Conservation (phyloP, 2,329 filamentous ascomycete species). For the Cercospora zeina region DNA sequence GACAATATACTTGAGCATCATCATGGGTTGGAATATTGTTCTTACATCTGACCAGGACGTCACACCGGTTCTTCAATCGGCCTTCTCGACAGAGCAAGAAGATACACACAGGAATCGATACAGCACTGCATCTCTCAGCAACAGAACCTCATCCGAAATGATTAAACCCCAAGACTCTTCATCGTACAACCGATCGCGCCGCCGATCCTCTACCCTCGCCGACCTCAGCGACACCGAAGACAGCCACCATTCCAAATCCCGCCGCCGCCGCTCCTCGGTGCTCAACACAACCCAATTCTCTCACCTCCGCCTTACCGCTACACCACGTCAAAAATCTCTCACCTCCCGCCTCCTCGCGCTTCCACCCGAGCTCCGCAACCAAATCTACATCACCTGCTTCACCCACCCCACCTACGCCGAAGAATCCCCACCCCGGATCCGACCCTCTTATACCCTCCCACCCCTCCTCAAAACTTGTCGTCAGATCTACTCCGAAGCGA, state of each 20-base stretch:
- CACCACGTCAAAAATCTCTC: neutral
- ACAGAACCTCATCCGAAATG: neutral
- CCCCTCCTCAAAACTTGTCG: constrained; percentile 21
- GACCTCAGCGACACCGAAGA: constrained; percentile 2
- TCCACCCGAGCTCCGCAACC: constrained; percentile 28
- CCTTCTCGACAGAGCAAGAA: neutral
- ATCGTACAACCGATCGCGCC: constrained; percentile 1
- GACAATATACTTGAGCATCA: neutral
- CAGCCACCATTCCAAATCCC: neutral
- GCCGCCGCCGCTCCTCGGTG: constrained; percentile 12
- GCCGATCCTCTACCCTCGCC: constrained; percentile 11
- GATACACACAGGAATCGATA: neutral
- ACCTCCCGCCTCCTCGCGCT: constrained; percentile 21
- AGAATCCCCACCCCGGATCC: constrained; percentile 20
- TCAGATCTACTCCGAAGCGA: constrained; percentile 23
- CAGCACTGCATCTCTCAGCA: neutral
- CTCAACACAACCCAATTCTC: neutral
- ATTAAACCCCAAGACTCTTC: neutral
- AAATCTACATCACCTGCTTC: constrained; percentile 27
- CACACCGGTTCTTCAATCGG: neutral
- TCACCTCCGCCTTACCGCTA: neutral
- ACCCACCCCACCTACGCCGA: constrained; percentile 1
- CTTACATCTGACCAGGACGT: neutral
- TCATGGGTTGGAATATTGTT: constrained; percentile 9
- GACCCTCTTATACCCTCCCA: constrained; percentile 25